phyloP scores from a whole-genome alignment of 176 grass and related monocot genomes.

The Triticum aestivum region DNA sequence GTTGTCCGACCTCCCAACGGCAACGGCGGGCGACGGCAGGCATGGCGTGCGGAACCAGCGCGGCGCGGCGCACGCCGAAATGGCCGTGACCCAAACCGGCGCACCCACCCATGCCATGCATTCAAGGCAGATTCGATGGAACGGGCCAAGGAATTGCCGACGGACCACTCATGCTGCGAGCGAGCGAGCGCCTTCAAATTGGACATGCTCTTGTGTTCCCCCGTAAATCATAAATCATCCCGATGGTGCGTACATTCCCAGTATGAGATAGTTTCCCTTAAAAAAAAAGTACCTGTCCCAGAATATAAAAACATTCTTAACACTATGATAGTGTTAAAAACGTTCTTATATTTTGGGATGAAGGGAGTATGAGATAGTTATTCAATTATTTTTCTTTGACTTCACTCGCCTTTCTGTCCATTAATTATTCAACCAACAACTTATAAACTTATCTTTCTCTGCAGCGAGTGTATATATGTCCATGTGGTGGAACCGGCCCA shows the following conservation, averaged over 20 bases:
- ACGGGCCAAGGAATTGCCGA: neutral
- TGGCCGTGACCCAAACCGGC: neutral
- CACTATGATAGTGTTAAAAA: no score
- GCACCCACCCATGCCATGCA: neutral
- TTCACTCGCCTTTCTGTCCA: no score
- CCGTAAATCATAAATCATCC: neutral
- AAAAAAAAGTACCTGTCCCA: no score
- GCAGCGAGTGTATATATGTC: no score
- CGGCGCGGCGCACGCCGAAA: neutral
- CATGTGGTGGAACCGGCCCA: no score
- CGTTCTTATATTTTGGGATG: no score
- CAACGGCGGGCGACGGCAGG: neutral
- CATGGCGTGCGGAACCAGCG: neutral
- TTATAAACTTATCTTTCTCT: no score
- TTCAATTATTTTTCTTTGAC: no score
- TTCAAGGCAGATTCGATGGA: conserved; percentile 7
- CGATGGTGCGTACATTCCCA: neutral
- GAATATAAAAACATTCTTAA: no score
- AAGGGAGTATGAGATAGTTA: no score
- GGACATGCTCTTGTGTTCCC: neutral
- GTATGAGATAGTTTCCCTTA: no score
- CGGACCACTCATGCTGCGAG: neutral
- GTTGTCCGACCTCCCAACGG: neutral
- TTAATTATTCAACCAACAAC: no score
- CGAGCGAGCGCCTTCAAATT: neutral